These are phyloP conservation scores for Knoxdaviesia proteae DNA, from an alignment of 2,329 filamentous ascomycete species.

Conservation along the genomic window DNA sequence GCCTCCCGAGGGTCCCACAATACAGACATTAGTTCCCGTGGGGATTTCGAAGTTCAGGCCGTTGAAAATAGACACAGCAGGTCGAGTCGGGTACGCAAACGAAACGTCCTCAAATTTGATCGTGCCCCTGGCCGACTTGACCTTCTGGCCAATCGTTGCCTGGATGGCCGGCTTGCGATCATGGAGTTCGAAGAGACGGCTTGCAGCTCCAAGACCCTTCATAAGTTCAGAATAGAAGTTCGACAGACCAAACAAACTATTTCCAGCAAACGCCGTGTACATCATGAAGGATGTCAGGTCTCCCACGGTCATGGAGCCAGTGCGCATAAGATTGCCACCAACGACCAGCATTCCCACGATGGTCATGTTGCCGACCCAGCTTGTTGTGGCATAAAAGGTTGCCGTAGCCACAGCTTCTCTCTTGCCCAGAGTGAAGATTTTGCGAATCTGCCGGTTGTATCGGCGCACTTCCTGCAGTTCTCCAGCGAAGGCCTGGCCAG, in stretches of 20 bases:
- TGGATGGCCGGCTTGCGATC: conserved; percentile 72
- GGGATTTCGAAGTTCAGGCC: conserved; percentile 79
- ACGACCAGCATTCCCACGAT: conserved; percentile 79
- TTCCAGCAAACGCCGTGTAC: conserved; percentile 78
- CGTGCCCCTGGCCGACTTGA: conserved; percentile 65
- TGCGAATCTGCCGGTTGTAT: conserved; percentile 81
- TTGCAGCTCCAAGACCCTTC: conserved; percentile 97
- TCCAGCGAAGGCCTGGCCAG: conserved; percentile 86
- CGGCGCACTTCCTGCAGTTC: conserved; percentile 77
- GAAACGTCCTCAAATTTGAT: conserved; percentile 74
- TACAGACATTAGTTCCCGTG: conserved; percentile 82
- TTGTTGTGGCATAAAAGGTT: conserved; percentile 71
- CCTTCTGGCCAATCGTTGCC: conserved; percentile 62
- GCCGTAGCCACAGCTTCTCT: conserved; percentile 75
- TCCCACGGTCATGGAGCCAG: conserved; percentile 69
- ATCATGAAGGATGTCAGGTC: conserved; percentile 94
- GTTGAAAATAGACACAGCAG: conserved; percentile 79
- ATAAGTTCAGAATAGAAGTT: conserved; percentile 97
- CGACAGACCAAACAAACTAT: conserved; percentile 80
- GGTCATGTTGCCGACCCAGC: conserved; percentile 90
- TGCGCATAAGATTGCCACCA: conserved; percentile 75
- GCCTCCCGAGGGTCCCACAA: conserved; percentile 87
- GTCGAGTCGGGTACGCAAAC: conserved; percentile 86
- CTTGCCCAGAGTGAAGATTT: conserved; percentile 76
- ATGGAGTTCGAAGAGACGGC: conserved; percentile 83